Conservation (phyloP, 2,329 filamentous ascomycete species). For the Aspergillus ruber region DNA sequence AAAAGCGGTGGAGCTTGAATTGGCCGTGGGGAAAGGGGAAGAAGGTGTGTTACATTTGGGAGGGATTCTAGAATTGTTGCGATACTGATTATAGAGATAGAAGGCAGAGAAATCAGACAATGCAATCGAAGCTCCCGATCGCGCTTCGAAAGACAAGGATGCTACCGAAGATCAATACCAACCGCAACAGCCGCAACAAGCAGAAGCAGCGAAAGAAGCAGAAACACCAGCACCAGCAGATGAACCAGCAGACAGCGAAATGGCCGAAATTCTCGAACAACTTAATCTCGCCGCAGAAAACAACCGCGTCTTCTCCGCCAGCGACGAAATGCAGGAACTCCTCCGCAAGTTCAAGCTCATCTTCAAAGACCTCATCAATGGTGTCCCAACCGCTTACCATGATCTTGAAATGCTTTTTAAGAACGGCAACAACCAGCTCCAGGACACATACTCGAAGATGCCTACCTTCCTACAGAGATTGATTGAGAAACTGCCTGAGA, state of each 20-base stretch:
- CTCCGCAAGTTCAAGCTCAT: constrained; percentile 80
- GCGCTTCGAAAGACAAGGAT: not conserved
- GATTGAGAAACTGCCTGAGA: constrained; percentile 75
- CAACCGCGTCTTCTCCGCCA: constrained; percentile 77
- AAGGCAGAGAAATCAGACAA: not conserved
- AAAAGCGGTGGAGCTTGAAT: not conserved
- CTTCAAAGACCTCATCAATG: constrained; percentile 85
- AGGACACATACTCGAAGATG: constrained; percentile 60
- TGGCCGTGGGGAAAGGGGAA: not conserved
- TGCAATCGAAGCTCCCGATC: not conserved
- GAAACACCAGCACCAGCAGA: constrained; percentile 25
- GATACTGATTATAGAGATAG: not conserved
- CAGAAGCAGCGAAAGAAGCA: not conserved
- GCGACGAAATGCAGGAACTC: constrained; percentile 75
- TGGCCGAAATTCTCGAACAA: constrained; percentile 71
- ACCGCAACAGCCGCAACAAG: not conserved
- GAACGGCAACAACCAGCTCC: constrained; percentile 57
- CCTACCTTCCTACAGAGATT: constrained; percentile 78
- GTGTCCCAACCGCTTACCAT: constrained; percentile 85
- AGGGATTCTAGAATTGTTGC: no score
- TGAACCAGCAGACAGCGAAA: constrained; percentile 52
- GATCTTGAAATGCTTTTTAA: constrained; percentile 69
- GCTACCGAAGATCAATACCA: not conserved
- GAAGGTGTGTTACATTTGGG: not conserved
- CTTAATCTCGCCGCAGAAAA: constrained; percentile 78